Conservation (phyloP, 129 eudicot species). For the Helianthus annuus region DNA sequence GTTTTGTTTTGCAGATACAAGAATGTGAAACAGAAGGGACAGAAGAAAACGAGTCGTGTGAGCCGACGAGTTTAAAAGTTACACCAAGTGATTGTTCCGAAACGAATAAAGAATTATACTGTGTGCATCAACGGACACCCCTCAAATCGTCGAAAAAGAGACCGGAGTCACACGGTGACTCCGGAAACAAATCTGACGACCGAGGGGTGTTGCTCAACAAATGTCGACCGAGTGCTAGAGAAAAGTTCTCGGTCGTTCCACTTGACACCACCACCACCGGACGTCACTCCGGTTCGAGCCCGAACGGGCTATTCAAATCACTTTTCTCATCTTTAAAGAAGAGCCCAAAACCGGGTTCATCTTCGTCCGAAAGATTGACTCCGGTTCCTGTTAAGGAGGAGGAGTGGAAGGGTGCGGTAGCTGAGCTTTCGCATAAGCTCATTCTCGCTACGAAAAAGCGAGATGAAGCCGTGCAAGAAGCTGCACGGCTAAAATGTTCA, state of each 20-base stretch:
- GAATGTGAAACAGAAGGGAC: constrained; percentile 68
- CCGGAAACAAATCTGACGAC: constrained; percentile 30
- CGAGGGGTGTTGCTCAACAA: constrained; percentile 71
- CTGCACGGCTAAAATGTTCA: constrained; percentile 66
- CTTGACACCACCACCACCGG: constrained; percentile 49
- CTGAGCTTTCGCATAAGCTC: constrained; percentile 80
- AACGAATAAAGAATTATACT: constrained; percentile 18
- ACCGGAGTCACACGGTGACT: constrained; percentile 31
- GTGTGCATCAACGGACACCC: constrained; percentile 64
- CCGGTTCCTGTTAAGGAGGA: constrained; percentile 53
- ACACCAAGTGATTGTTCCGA: constrained; percentile 44
- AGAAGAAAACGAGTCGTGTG: constrained; percentile 61
- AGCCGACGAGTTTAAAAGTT: constrained; percentile 43
- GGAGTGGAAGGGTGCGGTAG: constrained; percentile 74
- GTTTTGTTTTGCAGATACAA: constrained; percentile 46
- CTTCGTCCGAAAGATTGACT: constrained; percentile 23
- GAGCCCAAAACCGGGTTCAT: constrained; percentile 53
- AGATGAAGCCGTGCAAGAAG: constrained; percentile 81
- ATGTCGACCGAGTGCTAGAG: constrained; percentile 82
- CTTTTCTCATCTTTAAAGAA: constrained; percentile 54
- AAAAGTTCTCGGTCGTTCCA: constrained; percentile 75
- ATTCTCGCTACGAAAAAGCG: constrained; percentile 72
- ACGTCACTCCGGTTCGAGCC: constrained; percentile 54
- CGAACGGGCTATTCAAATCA: constrained; percentile 73
- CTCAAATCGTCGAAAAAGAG: constrained; percentile 38